Base-by-base conservation (phyloP, 2,329 filamentous ascomycete species). In the Coniochaeta hoffmannii region DNA sequence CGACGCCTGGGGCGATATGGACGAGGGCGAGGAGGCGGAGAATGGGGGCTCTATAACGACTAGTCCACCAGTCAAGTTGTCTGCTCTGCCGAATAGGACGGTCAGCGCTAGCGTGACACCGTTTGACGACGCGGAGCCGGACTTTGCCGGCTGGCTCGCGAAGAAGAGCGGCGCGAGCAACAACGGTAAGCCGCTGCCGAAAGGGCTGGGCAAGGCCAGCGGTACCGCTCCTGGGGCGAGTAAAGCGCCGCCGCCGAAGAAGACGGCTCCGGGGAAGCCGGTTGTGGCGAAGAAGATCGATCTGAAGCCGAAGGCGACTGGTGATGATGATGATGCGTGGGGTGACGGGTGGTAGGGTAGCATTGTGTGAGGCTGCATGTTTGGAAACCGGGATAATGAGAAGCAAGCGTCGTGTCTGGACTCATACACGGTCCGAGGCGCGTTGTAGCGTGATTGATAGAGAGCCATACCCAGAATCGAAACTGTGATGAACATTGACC, bases 91-190 rank as follows among this genome's bases (percentile, higher is more conserved):
- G 31, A 15, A 32, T 19, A 54, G 57, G 5, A 38, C 57, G 2
- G 57, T 38, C 35, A 62, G 58, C 24, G 57, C 57, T 17, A 49
- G n/a, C 38, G 64, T 71, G 30, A 73, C 79, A 7, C 79, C 86
- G 0, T 93, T 88, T 60, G 89, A 93, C 57, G 91, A 96, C 62
- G 86, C 87, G 2, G 93, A 99, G 69, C 93, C 93, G 0, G 94
- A 97, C 69, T 97, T 99, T 70, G 93, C 91, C 5, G 92, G 91
- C 5, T 97, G 94, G 92, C 72, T 97, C 22, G 91, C 90, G 12
- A 82, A 88, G 59, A 97, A 95, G 73, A 78, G 78, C 11, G 67
- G 68, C 1, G 64, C 69, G 57, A 53, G 66, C 41, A 69, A 67
- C 1, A 64, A 70, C 59, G 49, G 65, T 49, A 94, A 89, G 61